phyloP scores from a whole-genome alignment of 2,329 filamentous ascomycete species.

The Colletotrichum godetiae region DNA sequence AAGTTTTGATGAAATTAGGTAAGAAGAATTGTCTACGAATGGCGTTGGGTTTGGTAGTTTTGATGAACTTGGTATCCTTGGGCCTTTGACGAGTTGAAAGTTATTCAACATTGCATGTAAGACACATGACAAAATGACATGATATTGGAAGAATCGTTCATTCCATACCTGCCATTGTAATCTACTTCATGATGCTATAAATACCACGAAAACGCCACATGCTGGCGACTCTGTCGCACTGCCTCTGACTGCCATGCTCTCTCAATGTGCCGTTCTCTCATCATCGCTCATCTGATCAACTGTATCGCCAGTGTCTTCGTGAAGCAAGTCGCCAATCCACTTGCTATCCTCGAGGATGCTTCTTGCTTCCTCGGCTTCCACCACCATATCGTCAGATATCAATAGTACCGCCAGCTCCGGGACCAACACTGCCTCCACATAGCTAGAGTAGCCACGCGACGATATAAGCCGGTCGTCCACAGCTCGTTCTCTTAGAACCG shows the following conservation, averaged over 20 bases:
- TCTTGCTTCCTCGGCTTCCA: slow-evolving; percentile 55
- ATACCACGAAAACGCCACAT: background rate
- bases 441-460: slow-evolving; percentile 73
- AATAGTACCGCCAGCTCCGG: slow-evolving; percentile 72
- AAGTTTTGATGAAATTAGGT: no score
- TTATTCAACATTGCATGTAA: background rate
- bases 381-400: slow-evolving; percentile 67
- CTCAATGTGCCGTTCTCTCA: background rate
- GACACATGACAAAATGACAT: background rate
- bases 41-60: slow-evolving; percentile 10
- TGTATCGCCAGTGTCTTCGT: slow-evolving; percentile 67
- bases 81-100: background rate
- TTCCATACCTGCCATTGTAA: background rate
- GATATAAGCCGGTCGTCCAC: slow-evolving; percentile 74
- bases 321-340: slow-evolving; percentile 73
- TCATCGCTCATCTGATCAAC: slow-evolving; percentile 32
- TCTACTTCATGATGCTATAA: background rate
- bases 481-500: slow-evolving; percentile 70
- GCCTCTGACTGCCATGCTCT: no score
- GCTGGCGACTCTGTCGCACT: background rate
- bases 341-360: slow-evolving; percentile 74
- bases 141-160: background rate
- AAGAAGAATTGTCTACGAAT: no score
- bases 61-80: background rate
- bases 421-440: slow-evolving; percentile 80